These are phyloP conservation scores for Mrakia hoshinonis DNA, from an alignment of 768 basidiomycete species.

Conservation along the genomic window DNA sequence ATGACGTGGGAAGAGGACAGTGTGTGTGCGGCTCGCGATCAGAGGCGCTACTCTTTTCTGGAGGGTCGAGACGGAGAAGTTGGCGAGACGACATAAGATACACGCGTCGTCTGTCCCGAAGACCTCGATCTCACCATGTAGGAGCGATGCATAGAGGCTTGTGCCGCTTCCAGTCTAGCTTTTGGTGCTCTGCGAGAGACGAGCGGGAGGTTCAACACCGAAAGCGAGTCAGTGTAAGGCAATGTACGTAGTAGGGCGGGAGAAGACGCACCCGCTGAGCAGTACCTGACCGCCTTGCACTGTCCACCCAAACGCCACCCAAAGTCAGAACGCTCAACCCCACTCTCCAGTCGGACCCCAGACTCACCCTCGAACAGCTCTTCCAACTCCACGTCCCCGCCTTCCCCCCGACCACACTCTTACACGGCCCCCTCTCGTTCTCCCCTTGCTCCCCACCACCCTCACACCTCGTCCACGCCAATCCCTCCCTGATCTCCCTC, in stretches of 20 bases:
- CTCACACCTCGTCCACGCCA: not conserved
- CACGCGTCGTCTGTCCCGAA: no score
- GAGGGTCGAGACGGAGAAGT: not conserved
- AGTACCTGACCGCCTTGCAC: constrained; percentile 1
- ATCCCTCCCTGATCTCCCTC: not conserved
- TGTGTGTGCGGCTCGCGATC: not conserved
- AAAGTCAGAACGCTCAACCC: not conserved
- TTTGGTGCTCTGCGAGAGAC: no score
- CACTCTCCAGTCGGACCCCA: not conserved
- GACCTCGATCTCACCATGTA: no score
- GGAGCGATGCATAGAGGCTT: no score
- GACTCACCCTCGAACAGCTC: not conserved
- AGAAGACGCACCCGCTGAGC: not conserved
- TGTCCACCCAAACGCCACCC: not conserved
- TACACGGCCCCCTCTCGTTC: not conserved
- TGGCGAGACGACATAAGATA: no score
- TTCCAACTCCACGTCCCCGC: not conserved
- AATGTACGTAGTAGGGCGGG: no score
- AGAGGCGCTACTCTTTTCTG: no score
- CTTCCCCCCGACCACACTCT: not conserved
- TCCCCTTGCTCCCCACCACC: not conserved
- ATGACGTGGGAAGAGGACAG: not conserved
- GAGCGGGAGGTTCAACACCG: no score
- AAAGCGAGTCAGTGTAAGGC: no score
- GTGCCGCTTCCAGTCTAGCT: no score